Evolutionary conservation across 495 filamentous ascomycete species (phyloP).

Genomic region (Penicillium crystallinum): DNA sequence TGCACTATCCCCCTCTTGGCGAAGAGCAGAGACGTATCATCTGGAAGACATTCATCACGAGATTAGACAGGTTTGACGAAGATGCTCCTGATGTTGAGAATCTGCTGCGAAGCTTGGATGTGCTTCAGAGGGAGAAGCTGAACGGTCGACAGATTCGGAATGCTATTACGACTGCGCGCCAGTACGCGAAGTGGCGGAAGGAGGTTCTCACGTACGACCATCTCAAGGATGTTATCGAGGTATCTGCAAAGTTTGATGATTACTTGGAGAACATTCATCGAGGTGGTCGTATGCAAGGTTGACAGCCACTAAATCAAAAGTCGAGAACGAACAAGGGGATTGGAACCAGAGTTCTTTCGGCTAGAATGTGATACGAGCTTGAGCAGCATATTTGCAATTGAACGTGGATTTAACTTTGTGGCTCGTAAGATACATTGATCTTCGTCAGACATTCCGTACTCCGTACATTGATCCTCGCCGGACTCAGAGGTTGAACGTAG

Average conservation of each 20-base stretch:
- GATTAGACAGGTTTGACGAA: slow-evolving; percentile 1
- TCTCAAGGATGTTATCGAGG: slow-evolving; percentile 17
- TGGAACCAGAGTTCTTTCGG: not conserved
- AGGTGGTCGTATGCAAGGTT: not conserved
- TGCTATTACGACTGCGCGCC: slow-evolving; percentile 17
- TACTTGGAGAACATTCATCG: slow-evolving; percentile 3
- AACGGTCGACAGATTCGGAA: slow-evolving; percentile 37
- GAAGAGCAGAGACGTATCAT: slow-evolving; percentile 23
- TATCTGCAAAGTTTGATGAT: slow-evolving; percentile 11
- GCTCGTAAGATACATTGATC: not conserved
- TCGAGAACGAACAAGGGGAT: not conserved
- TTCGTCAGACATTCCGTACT: too few relatives aligned
- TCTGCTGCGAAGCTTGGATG: slow-evolving; percentile 8
- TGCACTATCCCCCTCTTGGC: slow-evolving; percentile 29
- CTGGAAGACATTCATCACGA: slow-evolving; percentile 34
- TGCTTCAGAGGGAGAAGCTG: slow-evolving; percentile 22
- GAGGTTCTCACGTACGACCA: slow-evolving; percentile 13
- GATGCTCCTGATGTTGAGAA: slow-evolving; percentile 7
- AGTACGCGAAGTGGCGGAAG: slow-evolving; percentile 15
- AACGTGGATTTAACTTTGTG: not conserved
- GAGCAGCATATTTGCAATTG: not conserved
- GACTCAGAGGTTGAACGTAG: slow-evolving; percentile 10
- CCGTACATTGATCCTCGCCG: not conserved
- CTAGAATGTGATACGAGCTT: not conserved
- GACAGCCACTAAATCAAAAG: not conserved